Conservation (phyloP, 1,139 yeast genomes). For the Lodderomyces oxycetoniae region DNA sequence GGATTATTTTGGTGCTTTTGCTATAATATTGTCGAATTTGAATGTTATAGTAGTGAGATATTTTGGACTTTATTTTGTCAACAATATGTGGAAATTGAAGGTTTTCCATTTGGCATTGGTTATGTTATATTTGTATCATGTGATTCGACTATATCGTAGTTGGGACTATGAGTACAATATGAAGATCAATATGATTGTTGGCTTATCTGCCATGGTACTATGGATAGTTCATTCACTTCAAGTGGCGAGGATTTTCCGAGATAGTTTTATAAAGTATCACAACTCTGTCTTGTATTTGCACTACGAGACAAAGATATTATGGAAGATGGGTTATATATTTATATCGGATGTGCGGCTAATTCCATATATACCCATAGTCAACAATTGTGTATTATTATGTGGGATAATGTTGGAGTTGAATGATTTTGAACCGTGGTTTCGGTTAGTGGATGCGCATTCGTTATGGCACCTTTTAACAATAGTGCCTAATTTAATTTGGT, state of each 20-base stretch:
- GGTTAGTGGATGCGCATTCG: slow-evolving; percentile 40
- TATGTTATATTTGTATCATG: slow-evolving; percentile 25
- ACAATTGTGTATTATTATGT: slow-evolving; percentile 30
- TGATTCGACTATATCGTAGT: slow-evolving; percentile 21
- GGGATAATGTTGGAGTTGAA: slow-evolving; percentile 37
- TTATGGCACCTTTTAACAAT: slow-evolving; percentile 45
- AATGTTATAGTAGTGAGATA: slow-evolving; percentile 33
- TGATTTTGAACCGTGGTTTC: slow-evolving; percentile 34
- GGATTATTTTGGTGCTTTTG: slow-evolving; percentile 44
- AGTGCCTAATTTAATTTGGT: slow-evolving; percentile 42
- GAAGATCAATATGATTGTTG: slow-evolving; percentile 31
- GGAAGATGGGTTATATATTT: slow-evolving; percentile 25
- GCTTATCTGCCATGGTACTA: slow-evolving; percentile 26
- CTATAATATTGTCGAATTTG: slow-evolving; percentile 35
- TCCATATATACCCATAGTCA: slow-evolving; percentile 34
- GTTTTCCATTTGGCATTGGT: slow-evolving; percentile 14
- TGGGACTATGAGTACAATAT: slow-evolving; percentile 45
- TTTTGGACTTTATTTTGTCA: slow-evolving; percentile 22
- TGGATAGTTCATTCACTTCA: slow-evolving; percentile 35
- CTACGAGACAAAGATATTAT: slow-evolving; percentile 34
- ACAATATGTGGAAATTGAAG: slow-evolving; percentile 10
- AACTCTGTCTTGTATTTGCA: slow-evolving; percentile 40
- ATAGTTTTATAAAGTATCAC: slow-evolving; percentile 24
- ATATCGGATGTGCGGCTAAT: slow-evolving; percentile 14
- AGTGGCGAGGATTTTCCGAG: slow-evolving; percentile 18